Base-by-base conservation (phyloP, 2,329 filamentous ascomycete genomes). In the Cladorrhinum sp. region DNA sequence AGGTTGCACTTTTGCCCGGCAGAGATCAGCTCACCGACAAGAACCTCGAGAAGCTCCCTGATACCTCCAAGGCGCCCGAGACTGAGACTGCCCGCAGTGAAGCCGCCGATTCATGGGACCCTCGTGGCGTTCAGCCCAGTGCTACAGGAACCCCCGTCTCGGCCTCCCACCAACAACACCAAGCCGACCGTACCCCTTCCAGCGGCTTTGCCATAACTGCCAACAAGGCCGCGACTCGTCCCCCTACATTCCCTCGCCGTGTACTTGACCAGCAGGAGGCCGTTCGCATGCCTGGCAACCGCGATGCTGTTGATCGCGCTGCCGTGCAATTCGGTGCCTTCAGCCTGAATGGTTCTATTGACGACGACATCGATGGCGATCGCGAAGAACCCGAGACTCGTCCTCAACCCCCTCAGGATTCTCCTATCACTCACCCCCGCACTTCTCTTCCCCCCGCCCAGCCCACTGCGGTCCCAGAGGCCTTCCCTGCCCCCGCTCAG, bases 271-370 rank as follows among this genome's bases (percentile, higher is more conserved):
- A 99, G 73, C 93, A 96, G 75, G 95, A 99, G 78, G 92, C 95
- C 62, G 95, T 99, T 46, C 92, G 96, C 66, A 97, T 99, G 94
- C 95, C 95, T 51, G 92, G 91, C 62, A 96, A 97, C 79, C 92
- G 95, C 68, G 93, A 95, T 46, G 64, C 69, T 57, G 90, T 99
- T 26, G 94, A 98, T 73, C 88, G 92, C 69, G 86, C 94, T 67
- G 90, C 93, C 55, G 92, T 99, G 54, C 94, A 98, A 73, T 99
- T 99, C 74, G 95, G 95, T 65, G 96, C 93, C 74, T 91, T 99
- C 81, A 96, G 89, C 72, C 76, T 99, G 70, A 93, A 91, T 72
- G 92, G 88, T 24, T 58, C 63, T 57, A 84, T 85, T 63, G 90
- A 93, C 54, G 90, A 92, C 58, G 93, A 97, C 70, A 91, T 96